Evolutionary conservation across 169 alveolate genomes (phyloP), one percentile per base, ranked within the genome.

Genomic region (Plasmodium coatneyi): DNA sequence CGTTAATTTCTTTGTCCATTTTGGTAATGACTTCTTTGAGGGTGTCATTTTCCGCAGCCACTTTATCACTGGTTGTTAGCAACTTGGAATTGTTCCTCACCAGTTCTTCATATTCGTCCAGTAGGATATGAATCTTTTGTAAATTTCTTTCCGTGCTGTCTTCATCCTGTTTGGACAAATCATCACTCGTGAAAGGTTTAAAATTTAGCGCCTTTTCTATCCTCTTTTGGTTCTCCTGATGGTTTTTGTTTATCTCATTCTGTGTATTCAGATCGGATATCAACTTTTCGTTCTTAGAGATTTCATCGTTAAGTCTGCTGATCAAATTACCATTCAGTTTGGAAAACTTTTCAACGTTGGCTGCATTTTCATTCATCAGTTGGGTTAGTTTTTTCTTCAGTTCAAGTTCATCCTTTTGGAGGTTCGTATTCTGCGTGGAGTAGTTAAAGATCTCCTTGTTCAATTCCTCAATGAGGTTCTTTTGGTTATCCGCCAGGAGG

Each of bases 21-120:
- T 87, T 87, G 10, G 71, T 70, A 34, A 87, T 79, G 43, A 87
- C 74, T 6, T 79, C 74, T 87, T 87, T 87, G 66, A 87, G 71
- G 52, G 81, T 66, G 82, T 87, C 82, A 66, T 87, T 87, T 36
- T 87, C 93, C 7, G 89, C 66, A 28, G 72, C 12, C 12, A 87
- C 19, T 9, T 87, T 56, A 25, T 71, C 71, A 41, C 71, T 87
- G 46, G 71, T 60, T n/a, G 71, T 36, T 39, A 60, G 32, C 30
- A 87, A 70, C 25, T 76, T 79, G n/a, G 93, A 87, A 56, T 78
- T 87, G 32, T 43, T 76, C 72, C 79, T 46, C 25, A 78, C 32
- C 10, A 87, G 28, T 28, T 87, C 93, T 16, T 87, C 81, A 79
- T 87, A 79, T 22, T 87, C 83, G 41, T 87, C 89, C 19, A 87